Base-by-base conservation (phyloP, 176 grass and related monocot species). In the Oryza glaberrima region DNA sequence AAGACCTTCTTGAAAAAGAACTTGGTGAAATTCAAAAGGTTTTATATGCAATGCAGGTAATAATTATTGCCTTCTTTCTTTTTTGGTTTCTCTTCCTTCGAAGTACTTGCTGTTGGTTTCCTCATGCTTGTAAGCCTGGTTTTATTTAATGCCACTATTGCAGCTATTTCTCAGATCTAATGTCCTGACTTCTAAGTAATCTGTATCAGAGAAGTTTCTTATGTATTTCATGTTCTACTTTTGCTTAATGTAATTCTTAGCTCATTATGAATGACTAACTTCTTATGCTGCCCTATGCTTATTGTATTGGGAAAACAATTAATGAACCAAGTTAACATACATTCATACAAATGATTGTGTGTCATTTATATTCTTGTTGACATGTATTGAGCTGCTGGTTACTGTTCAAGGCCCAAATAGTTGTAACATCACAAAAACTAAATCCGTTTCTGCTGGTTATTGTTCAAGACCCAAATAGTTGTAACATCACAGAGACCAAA, bases 11-110 rank as follows among this genome's bases (percentile, higher is more conserved):
- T 79, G 84, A 90, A 71, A 93, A 93, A 67, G 92, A 94, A 83
- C 85, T 94, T 69, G 70, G 78, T 76, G 90, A 86, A 73, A 94
- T 94, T 45, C 92, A 97, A 67, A 87, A 94, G 41, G 48, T 94
- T 79, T 76, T 94, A 74, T 85, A 88, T 14, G 90, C 90, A 78
- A 97, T 97, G 92, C 95, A 94, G 92, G 92, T 94, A n/a, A 71
- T 9, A 28, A 81, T 19, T 83, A 44, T 79, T 79, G 14, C 30
- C 11, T 66, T 13, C 11, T 54, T 69, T 32, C 6, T 68, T 32
- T 35, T 5, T 68, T 16, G 35, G 72, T 38, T 49, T 60, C 5
- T 35, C 63, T 68, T 41, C 23, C 40, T 35, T 28, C 16, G 16
- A 28, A 14, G 43, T 26, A 47, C 65, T 7, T n/a, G 6, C 11